Evolutionary conservation across 257 asterid genomes (phyloP).

Genomic region (Coffea eugenioides): DNA sequence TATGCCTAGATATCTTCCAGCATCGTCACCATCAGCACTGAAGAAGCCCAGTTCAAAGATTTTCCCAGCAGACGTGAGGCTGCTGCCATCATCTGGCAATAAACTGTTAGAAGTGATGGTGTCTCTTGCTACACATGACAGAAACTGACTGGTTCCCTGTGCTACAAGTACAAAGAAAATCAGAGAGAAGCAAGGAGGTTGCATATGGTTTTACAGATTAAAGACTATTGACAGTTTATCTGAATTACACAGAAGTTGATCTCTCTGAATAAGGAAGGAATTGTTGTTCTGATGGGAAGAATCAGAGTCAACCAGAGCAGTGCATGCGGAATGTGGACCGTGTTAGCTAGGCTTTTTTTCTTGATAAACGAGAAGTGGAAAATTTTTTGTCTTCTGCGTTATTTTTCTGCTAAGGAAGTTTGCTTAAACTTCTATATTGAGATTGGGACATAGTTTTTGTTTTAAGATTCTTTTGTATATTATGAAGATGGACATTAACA

Average conservation of each 20-base stretch:
- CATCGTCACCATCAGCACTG: background rate
- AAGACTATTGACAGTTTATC: background rate
- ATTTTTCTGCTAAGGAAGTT: too few relatives aligned
- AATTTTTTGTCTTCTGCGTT: too few relatives aligned
- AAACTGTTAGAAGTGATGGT: constrained; percentile 16
- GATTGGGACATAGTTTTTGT: too few relatives aligned
- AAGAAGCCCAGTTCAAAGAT: constrained; percentile 48
- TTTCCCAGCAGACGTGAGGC: constrained; percentile 37
- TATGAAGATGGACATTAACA: too few relatives aligned
- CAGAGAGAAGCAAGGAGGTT: background rate
- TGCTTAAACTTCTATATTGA: too few relatives aligned
- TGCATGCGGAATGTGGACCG: too few relatives aligned
- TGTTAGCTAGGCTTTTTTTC: too few relatives aligned
- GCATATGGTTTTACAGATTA: background rate
- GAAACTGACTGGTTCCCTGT: background rate
- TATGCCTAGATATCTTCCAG: constrained; percentile 35
- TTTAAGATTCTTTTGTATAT: too few relatives aligned
- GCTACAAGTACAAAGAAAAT: background rate
- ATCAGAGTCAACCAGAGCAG: too few relatives aligned
- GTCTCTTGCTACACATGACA: constrained; percentile 31
- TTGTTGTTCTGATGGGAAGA: background rate
- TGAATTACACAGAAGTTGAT: background rate
- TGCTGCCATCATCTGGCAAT: constrained; percentile 8
- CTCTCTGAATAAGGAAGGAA: background rate
- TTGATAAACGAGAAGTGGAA: too few relatives aligned